phyloP scores from a whole-genome alignment of 345 rosid genomes.

The Gynandropsis gynandra region DNA sequence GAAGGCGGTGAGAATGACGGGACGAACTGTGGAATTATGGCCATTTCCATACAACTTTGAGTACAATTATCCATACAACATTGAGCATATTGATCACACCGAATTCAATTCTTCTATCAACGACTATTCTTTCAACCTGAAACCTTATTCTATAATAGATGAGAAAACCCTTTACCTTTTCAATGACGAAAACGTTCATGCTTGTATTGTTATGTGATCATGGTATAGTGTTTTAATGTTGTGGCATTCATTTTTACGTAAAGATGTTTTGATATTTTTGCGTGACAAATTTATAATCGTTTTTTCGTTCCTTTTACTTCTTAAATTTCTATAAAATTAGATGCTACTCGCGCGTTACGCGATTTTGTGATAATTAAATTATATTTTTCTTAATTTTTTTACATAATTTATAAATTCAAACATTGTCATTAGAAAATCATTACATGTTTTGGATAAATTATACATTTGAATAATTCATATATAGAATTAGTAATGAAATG shows the following conservation, averaged over 20 bases:
- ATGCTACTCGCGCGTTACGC: too few species aligned
- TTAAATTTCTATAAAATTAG: too few species aligned
- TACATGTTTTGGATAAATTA: too few species aligned
- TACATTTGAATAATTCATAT: too few species aligned
- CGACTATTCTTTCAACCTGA: constrained; percentile 13
- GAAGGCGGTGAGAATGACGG: constrained; percentile 66
- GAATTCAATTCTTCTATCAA: constrained; percentile 4
- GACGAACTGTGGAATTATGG: constrained; percentile 74
- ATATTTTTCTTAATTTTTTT: too few species aligned
- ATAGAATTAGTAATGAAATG: too few species aligned
- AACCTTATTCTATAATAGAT: constrained; percentile 37
- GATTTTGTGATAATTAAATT: too few species aligned
- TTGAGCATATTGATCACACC: constrained; percentile 33
- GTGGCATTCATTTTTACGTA: background rate
- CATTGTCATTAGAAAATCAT: too few species aligned
- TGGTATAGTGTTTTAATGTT: background rate
- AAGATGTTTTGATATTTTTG: background rate
- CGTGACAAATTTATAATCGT: too few species aligned
- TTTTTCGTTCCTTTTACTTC: too few species aligned
- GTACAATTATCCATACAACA: constrained; percentile 49
- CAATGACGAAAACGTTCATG: constrained; percentile 81
- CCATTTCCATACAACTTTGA: constrained; percentile 71
- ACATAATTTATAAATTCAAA: too few species aligned
- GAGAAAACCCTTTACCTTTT: constrained; percentile 67
- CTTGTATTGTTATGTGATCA: constrained; percentile 32